Evolutionary conservation across 148 eudicot genomes (phyloP).

Genomic region (Rhododendron kiyosumense): DNA sequence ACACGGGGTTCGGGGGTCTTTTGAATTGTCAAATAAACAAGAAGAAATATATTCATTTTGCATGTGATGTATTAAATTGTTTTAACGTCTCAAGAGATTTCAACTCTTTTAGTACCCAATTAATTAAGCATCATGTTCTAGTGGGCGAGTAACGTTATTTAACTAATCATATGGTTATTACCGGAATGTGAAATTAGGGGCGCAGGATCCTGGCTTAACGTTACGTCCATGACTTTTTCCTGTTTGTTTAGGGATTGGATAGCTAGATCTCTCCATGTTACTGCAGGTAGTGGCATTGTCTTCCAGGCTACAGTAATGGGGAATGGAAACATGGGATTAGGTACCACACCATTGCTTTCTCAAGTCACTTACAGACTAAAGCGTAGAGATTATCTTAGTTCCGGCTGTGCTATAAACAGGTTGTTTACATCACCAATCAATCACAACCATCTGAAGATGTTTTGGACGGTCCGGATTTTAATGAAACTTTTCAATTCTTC

Average conservation of each 20-base stretch:
- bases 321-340: conserved; percentile 34
- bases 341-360: conserved; percentile 46
- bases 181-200: conserved; percentile 32
- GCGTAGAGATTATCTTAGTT: no score
- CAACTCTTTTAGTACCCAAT: conserved; percentile 19
- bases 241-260: neutral
- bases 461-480: no score
- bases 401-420: no score
- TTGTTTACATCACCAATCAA: no score
- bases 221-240: conserved; percentile 3
- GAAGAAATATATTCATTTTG: neutral
- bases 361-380: neutral
- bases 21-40: neutral
- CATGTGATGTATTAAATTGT: neutral
- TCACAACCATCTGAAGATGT: no score
- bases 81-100: neutral
- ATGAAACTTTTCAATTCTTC: no score
- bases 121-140: conserved; percentile 4
- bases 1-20: neutral
- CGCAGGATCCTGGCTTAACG: conserved; percentile 44
- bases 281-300: conserved; percentile 24
- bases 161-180: conserved; percentile 12
- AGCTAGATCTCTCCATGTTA: conserved; percentile 13
- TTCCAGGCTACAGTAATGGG: conserved; percentile 23
- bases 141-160: conserved; percentile 2